phyloP scores from a whole-genome alignment of 768 basidiomycete species.

The Lactifluus pinguis region DNA sequence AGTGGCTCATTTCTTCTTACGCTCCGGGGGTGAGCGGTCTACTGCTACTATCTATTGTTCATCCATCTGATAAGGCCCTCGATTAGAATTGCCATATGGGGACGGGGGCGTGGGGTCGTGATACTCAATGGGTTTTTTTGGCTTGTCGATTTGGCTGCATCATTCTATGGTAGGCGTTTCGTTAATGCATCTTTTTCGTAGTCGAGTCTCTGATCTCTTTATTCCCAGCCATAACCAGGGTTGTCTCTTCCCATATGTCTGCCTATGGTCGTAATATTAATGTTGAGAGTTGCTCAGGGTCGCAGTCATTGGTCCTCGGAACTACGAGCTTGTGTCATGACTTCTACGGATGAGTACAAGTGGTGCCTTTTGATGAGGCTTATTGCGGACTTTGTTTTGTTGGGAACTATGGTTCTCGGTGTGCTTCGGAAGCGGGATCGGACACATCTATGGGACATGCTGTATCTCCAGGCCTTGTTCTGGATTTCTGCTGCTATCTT shows the following conservation, averaged over 20 bases:
- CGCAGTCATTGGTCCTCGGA: not conserved
- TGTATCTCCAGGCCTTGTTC: slow-evolving; percentile 13
- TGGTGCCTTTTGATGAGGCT: slow-evolving; percentile 1
- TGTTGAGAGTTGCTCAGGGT: not conserved
- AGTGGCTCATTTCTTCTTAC: slow-evolving; percentile 13
- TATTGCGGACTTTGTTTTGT: not conserved
- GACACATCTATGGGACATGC: slow-evolving; percentile 13
- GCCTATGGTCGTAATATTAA: not conserved
- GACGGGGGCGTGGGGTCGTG: not conserved
- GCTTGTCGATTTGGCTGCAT: not conserved
- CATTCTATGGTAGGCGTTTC: not conserved
- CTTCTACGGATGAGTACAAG: not conserved
- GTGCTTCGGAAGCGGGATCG: slow-evolving; percentile 13
- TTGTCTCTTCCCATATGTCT: not conserved
- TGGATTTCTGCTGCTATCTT: slow-evolving; percentile 6
- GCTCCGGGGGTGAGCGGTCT: slow-evolving; percentile 7
- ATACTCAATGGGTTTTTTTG: not conserved
- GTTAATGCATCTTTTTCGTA: not conserved
- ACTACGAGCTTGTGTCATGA: not conserved
- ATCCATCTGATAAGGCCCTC: not conserved
- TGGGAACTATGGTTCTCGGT: not conserved
- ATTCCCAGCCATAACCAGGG: slow-evolving; percentile 3
- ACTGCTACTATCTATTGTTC: not conserved
- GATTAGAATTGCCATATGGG: slow-evolving; percentile 13
- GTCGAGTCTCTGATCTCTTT: not conserved